These are phyloP conservation scores for Rhizophagus clarus DNA, from an alignment of 192 early-diverging fungal species.

Conservation along the genomic window DNA sequence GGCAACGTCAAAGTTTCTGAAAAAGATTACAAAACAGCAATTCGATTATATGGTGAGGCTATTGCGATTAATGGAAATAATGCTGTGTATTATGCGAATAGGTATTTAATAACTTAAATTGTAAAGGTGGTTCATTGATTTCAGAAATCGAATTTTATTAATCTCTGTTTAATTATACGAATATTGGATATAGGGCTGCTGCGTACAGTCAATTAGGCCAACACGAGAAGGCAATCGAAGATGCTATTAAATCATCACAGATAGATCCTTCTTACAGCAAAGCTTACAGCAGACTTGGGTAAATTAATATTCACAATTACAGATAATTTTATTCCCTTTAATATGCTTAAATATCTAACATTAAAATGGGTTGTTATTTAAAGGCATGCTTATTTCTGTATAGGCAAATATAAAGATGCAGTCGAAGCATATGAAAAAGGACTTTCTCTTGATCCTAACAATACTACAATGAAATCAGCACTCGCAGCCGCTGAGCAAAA, in stretches of 20 bases:
- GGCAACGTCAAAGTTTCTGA: slow-evolving; percentile 83
- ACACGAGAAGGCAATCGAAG: slow-evolving; percentile 84
- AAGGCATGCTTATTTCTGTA: slow-evolving; percentile 88
- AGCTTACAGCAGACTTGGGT: slow-evolving; percentile 91
- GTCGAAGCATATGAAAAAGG: slow-evolving; percentile 90
- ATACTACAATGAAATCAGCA: slow-evolving; percentile 78
- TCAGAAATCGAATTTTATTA: background rate
- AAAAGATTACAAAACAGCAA: slow-evolving; percentile 84
- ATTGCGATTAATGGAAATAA: slow-evolving; percentile 81
- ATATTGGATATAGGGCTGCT: slow-evolving; percentile 69
- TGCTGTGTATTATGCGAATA: slow-evolving; percentile 97
- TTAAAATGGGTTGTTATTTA: background rate
- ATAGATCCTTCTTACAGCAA: slow-evolving; percentile 91
- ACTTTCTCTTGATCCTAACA: slow-evolving; percentile 79
- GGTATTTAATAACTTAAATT: slow-evolving; percentile 49
- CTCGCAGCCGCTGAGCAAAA: slow-evolving; percentile 70
- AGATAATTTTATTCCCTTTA: too few relatives aligned
- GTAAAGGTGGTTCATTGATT: background rate
- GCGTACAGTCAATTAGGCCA: slow-evolving; percentile 90
- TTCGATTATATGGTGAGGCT: slow-evolving; percentile 88
- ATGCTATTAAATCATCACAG: slow-evolving; percentile 82
- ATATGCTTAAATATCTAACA: background rate
- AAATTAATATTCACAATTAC: slow-evolving; percentile 8
- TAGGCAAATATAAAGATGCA: slow-evolving; percentile 82
- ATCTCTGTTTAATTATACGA: background rate